Evolutionary conservation across 1,139 yeast genomes (phyloP).

Genomic region (Hyphopichia pseudoburtonii): DNA sequence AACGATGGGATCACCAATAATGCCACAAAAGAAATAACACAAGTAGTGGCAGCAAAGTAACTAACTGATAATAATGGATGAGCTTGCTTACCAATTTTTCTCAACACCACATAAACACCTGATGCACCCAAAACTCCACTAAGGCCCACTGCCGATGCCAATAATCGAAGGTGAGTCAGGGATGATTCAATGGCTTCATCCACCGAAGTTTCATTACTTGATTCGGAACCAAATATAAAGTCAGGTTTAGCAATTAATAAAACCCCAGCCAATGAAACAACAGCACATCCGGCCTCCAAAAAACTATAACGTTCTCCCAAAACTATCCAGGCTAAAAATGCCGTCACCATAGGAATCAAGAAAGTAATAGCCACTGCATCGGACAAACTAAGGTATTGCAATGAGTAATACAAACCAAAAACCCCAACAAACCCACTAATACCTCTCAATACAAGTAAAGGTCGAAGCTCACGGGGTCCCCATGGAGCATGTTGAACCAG

Average conservation of each 20-base stretch:
- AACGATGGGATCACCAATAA: slow-evolving; percentile 59
- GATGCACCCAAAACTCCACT: slow-evolving; percentile 73
- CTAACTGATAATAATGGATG: slow-evolving; percentile 81
- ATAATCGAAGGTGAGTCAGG: slow-evolving; percentile 38
- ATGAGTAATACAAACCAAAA: slow-evolving; percentile 70
- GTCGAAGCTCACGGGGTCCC: slow-evolving; percentile 65
- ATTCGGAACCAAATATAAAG: slow-evolving; percentile 58
- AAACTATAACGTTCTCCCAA: slow-evolving; percentile 67
- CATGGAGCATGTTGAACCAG: slow-evolving; percentile 63
- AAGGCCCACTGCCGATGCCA: slow-evolving; percentile 67
- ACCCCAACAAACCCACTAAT: slow-evolving; percentile 77
- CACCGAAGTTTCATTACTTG: slow-evolving; percentile 26
- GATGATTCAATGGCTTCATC: slow-evolving; percentile 40
- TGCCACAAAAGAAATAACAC: slow-evolving; percentile 54
- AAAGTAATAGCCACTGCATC: slow-evolving; percentile 79
- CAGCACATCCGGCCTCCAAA: slow-evolving; percentile 67
- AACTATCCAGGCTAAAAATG: slow-evolving; percentile 67
- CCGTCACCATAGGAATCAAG: slow-evolving; percentile 74
- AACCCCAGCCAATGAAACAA: slow-evolving; percentile 73
- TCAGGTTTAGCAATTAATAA: slow-evolving; percentile 78
- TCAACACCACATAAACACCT: slow-evolving; percentile 65
- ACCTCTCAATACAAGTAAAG: slow-evolving; percentile 63
- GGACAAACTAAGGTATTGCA: slow-evolving; percentile 72
- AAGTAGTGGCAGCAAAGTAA: slow-evolving; percentile 65
- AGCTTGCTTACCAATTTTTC: slow-evolving; percentile 74